Evolutionary conservation across 2,329 filamentous ascomycete species (phyloP).

Genomic region (Camillea tinctor): DNA sequence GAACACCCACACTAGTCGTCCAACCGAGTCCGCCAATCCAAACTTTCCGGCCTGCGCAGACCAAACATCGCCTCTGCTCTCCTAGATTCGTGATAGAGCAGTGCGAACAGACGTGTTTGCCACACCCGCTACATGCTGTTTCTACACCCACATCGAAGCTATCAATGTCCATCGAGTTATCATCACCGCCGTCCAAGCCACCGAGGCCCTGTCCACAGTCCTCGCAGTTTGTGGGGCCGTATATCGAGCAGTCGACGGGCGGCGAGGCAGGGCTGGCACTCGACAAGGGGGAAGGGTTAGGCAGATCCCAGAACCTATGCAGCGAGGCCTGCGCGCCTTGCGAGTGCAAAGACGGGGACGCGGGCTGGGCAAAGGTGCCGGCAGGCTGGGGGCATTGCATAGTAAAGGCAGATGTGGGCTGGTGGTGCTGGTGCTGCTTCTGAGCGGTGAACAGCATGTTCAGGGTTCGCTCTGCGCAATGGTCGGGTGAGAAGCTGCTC

Average conservation of each 20-base stretch:
- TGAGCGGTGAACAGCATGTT: conserved; percentile 58
- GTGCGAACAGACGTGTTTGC: conserved; percentile 56
- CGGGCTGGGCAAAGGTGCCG: neutral
- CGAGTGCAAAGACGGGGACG: conserved; percentile 8
- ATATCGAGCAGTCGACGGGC: conserved; percentile 15
- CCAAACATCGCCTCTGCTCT: conserved; percentile 51
- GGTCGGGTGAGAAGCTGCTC: conserved; percentile 16
- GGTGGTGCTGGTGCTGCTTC: conserved; percentile 27
- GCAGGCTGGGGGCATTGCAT: neutral
- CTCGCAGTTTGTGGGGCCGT: conserved; percentile 45
- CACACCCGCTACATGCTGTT: conserved; percentile 47
- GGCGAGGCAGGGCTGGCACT: conserved; percentile 15
- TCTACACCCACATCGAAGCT: conserved; percentile 40
- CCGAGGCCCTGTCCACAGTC: conserved; percentile 46
- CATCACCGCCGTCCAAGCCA: conserved; percentile 29
- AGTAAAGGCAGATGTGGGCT: conserved; percentile 2
- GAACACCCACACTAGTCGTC: neutral
- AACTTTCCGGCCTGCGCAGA: conserved; percentile 45
- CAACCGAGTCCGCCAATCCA: conserved; percentile 9
- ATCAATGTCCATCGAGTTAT: conserved; percentile 37
- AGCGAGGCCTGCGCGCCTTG: conserved; percentile 47
- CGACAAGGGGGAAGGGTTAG: conserved; percentile 32
- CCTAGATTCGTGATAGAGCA: conserved; percentile 60
- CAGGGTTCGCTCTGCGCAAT: conserved; percentile 52
- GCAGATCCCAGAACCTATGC: conserved; percentile 62